Conservation (phyloP, 768 basidiomycete genomes). For the Auriscalpium microsporum region DNA sequence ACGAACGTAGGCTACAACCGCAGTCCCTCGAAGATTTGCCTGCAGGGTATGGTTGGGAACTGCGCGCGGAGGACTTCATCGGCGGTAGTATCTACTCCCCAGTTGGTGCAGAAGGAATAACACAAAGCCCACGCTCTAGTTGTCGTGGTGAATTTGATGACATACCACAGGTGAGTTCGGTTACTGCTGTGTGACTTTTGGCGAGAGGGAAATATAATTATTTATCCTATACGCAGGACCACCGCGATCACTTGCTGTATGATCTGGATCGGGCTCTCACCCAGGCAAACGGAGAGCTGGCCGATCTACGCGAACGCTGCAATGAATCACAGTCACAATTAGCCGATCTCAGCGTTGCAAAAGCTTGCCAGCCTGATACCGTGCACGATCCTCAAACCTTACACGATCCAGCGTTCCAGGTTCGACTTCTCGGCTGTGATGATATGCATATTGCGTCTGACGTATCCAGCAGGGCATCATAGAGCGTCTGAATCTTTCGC, state of each 20-base stretch:
- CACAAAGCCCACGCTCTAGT: not conserved
- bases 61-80: not conserved
- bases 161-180: not conserved
- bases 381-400: not conserved
- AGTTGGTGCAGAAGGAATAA: not conserved
- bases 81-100: not conserved
- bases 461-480: not conserved
- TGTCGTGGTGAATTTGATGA: too few relatives aligned
- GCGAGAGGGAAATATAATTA: not conserved
- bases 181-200: not conserved
- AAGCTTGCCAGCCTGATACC: not conserved
- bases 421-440: not conserved
- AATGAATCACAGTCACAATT: not conserved
- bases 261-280: slow-evolving; percentile 7
- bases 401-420: not conserved
- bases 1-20: too few relatives aligned
- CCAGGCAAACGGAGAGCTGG: slow-evolving; percentile 8
- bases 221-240: not conserved
- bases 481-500: not conserved
- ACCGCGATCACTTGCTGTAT: not conserved
- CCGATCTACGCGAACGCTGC: slow-evolving; percentile 2
- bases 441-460: not conserved
- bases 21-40: too few relatives aligned
- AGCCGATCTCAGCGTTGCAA: not conserved
- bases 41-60: not conserved